Base-by-base conservation (phyloP, 148 eudicot species). In the Talinum fruticosum region DNA sequence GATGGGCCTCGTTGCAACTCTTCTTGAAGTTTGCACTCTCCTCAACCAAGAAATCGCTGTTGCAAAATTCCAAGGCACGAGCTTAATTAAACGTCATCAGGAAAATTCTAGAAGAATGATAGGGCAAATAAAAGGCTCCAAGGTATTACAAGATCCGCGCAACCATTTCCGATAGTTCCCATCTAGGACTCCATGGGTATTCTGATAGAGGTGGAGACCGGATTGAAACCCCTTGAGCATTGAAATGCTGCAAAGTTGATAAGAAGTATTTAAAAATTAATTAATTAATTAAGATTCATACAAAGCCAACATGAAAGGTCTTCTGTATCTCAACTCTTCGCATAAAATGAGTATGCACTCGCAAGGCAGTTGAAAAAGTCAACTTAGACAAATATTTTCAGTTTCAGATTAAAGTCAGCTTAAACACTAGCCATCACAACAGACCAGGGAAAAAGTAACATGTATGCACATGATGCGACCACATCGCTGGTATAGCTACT, bases 161-260 rank as follows among this genome's bases (percentile, higher is more conserved):
- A 73, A 93, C 97, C 99, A 92, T 91, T 81, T 83, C 86, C n/a
- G 91, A 77, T 49, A 81, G 76, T 57, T 91, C 97, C 97, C 99
- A 95, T 88, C 99, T 84, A 19, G 99, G 97, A 83, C 99, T 95
- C 97, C 97, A 95, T 66, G 99, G 97, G 71, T 87, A 91, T 16
- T 88, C 94, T 2, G 90, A 75, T 77, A 90, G n/a, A 54, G 76
- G 51, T n/a, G 84, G 75, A 13, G 97, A 91, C 75, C 86, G 88
- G 62, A 92, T 79, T 24, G 99, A 94, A 28, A 74, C 83, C 51
- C 88, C 84, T 30, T 85, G 86, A 36, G 82, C 69, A 69, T 84
- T 87, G 70, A 91, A 95, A 83, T 95, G 91, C 98, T 95, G 82
- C 68, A 65, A 35, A 49, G 45, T 53, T 12, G 71, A 33, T 65